Conservation (phyloP, 371 early-diverging fungal genomes). For the Mucor sp. region DNA sequence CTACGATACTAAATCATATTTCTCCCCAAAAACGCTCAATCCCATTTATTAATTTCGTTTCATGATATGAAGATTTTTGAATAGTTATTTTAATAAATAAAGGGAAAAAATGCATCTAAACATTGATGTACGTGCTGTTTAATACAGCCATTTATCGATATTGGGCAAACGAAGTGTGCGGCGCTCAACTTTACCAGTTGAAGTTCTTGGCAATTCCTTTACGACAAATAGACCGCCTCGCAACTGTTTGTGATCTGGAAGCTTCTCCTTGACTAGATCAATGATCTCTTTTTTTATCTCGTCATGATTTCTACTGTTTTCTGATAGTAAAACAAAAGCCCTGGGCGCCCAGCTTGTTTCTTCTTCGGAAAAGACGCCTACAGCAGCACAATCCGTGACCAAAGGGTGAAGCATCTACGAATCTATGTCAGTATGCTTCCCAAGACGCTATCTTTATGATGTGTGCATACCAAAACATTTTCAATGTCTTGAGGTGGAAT, state of each 20-base stretch:
- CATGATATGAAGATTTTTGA: too few relatives aligned
- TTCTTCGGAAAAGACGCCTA: constrained; percentile 49
- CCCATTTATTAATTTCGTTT: too few relatives aligned
- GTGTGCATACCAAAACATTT: constrained; percentile 1
- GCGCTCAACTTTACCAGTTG: constrained; percentile 6
- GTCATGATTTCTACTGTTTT: constrained; percentile 7
- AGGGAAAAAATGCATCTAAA: too few relatives aligned
- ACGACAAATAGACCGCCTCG: background rate
- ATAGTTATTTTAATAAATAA: too few relatives aligned
- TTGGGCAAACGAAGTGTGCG: background rate
- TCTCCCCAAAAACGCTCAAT: too few relatives aligned
- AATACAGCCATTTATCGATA: background rate
- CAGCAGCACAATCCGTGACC: constrained; percentile 72
- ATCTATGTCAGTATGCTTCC: constrained; percentile 30
- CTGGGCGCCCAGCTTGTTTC: constrained; percentile 70
- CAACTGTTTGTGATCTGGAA: background rate
- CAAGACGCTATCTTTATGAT: background rate
- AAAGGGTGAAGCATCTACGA: constrained; percentile 57
- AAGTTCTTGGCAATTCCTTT: background rate
- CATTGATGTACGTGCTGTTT: too few relatives aligned
- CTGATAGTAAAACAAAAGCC: constrained; percentile 63
- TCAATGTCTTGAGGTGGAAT: constrained; percentile 13
- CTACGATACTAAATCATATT: too few relatives aligned
- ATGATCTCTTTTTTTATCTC: background rate
- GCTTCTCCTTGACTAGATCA: background rate